Percentiles rank a stretch among this genome's conserved stretches.
phyloP scores from a whole-genome alignment of 768 basidiomycete species.

The Mycena leptocephala region DNA sequence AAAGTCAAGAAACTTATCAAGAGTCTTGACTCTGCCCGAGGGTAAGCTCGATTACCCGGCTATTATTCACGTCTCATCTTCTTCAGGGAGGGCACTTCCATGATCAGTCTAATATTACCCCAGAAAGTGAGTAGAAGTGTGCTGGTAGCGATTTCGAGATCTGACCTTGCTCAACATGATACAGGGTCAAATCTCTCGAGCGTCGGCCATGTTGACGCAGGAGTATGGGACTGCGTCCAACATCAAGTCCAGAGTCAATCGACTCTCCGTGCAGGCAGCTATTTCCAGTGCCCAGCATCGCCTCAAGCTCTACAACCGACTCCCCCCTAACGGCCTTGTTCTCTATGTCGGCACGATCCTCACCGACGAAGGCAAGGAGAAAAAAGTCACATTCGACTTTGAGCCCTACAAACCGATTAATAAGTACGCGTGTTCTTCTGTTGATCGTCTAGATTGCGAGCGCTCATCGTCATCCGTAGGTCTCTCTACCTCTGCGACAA shows the following conservation, averaged over 20 bases:
- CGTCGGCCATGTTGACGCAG: conserved; percentile 96
- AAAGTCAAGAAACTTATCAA: conserved; percentile 99
- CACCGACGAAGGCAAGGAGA: conserved; percentile 99
- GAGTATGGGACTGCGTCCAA: conserved; percentile 99
- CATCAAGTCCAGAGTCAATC: conserved; percentile 99
- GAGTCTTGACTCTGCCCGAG: conserved; percentile 95
- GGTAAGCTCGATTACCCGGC: too few relatives aligned
- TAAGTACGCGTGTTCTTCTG: conserved; percentile 79
- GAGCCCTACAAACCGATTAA: conserved; percentile 99
- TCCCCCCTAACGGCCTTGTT: conserved; percentile 97
- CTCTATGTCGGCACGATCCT: conserved; percentile 98
- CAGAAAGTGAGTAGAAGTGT: conserved; percentile 79
- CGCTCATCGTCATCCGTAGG: conserved; percentile 56
- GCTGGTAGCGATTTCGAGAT: conserved; percentile 9
- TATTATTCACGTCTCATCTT: conserved; percentile 42
- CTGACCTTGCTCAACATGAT: conserved; percentile 20
- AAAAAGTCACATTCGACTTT: conserved; percentile 98
- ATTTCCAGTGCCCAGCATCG: conserved; percentile 99
- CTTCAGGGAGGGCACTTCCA: conserved; percentile 92
- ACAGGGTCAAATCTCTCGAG: conserved; percentile 95
- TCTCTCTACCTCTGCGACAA: conserved; percentile 99
- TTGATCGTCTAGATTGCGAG: not conserved
- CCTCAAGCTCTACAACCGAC: conserved; percentile 96
- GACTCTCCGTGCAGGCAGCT: conserved; percentile 96
- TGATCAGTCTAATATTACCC: conserved; percentile 98